Base-by-base conservation (phyloP, 1,139 yeast species). In the Hemisphaericaspora lyxosophila region DNA sequence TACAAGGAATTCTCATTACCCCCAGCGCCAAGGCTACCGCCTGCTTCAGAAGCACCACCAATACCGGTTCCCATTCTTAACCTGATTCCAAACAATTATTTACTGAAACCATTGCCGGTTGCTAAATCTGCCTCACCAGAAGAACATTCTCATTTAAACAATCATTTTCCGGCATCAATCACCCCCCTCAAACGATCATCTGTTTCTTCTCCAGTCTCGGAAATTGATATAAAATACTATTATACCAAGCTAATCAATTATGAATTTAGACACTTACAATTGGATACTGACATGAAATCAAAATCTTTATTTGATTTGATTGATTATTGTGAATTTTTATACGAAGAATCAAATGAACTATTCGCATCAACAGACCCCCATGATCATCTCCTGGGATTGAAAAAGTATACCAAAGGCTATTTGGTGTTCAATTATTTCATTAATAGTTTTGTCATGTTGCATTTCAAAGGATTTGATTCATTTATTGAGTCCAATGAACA, bases 401-500 rank as follows among this genome's bases (percentile, higher is more conserved):
- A 53, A 36, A 41, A 48, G 27, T 71, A 67, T 47, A 57, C 69
- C 16, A 59, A 60, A 40, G 74, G 75, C 4, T 71, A 60, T 47
- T 55, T 71, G 44, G 62, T 70, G 26, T 67, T 70, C 54, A 67
- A 66, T 46, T 71, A 70, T 48, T 70, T 68, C 48, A 65, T 71
- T 37, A 70, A 68, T 45, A 62, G 70, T 41, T 66, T 68, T 45
- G 63, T 71, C 35, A 67, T 70, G 70, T 43, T 67, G 38, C 73
- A 70, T 47, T 71, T 67, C 50, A 55, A 62, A 38, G 77, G 77
- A 6, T 71, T 71, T 45, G 73, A 67, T 45, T 57, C 58, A 35
- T 71, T 71, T 44, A 66, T 71, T 36, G 64, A 62, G 41, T 49
- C 58, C 14, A 60, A 59, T 42, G 70, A 65, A 41, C 60, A 56